These are phyloP conservation scores for Starmerella sp. DNA, from an alignment of 805 yeast genomes.

Conservation along the genomic window DNA sequence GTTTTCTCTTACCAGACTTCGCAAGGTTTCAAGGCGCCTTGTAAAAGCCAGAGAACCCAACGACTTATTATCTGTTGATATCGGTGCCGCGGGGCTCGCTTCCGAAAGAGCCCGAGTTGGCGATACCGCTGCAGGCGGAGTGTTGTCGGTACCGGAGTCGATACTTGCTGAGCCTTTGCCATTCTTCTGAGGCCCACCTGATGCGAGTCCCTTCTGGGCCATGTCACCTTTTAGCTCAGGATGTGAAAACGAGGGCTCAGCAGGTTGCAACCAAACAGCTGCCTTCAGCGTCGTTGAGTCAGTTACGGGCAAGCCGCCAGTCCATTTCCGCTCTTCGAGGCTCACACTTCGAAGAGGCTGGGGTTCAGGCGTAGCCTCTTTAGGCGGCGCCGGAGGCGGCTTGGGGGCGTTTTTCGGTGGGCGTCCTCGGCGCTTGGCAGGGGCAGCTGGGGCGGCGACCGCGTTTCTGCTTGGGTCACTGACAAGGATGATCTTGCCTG, in stretches of 20 bases:
- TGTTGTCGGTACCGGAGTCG: too few species aligned
- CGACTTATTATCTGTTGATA: background rate
- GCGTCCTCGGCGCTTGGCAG: conserved; percentile 17
- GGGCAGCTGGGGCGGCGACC: background rate
- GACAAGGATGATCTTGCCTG: conserved; percentile 8
- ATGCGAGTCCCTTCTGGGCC: background rate
- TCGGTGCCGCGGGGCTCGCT: background rate
- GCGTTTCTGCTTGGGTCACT: conserved; percentile 1
- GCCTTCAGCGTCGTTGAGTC: too few species aligned
- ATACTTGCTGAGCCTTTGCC: background rate
- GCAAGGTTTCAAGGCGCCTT: conserved; percentile 36
- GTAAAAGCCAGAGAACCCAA: conserved; percentile 34
- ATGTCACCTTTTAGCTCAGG: background rate
- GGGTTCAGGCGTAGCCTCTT: background rate
- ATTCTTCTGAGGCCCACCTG: too few species aligned
- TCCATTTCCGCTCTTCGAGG: background rate
- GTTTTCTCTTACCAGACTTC: conserved; percentile 34
- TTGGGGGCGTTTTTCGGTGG: conserved; percentile 18
- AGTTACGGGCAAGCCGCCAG: background rate
- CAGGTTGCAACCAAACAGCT: too few species aligned
- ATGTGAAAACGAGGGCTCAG: too few species aligned
- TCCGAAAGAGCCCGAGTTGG: too few species aligned
- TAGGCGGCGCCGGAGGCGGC: background rate
- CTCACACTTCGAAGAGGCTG: background rate
- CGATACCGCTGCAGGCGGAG: too few species aligned